Evolutionary conservation across 129 eudicot species (phyloP), one percentile per base, ranked within the genome.

Genomic region (Helichrysum umbraculigerum): DNA sequence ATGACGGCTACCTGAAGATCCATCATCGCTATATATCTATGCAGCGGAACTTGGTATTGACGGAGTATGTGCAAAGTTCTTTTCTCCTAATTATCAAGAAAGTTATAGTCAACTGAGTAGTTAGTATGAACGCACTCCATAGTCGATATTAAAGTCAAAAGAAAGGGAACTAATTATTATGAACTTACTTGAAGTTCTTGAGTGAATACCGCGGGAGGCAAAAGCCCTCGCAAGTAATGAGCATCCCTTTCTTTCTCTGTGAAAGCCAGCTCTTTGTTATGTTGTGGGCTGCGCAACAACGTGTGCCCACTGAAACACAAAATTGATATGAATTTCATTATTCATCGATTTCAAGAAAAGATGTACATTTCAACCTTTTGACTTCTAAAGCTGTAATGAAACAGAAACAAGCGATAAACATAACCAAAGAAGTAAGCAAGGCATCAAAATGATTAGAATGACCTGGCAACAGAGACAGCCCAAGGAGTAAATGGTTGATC

Each of bases 241-340:
- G 94, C 90, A 78, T 92, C 92, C 81, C 98, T 81, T 76, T 92
- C 98, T 80, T 83, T 86, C 32, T 87, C 90, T 0, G 83, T 84
- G 73, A 92, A 92, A 30, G 98, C 93, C 60, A 90, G 87, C 66
- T 96, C 98, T 81, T 92, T 92, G 88, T 92, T 92, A 81, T 89
- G 91, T 52, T 71, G 96, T 20, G 96, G 98, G 68, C 90, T 88
- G 16, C 96, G 87, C 82, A 92, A 76, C 82, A 92, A 81, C 17
- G 83, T 69, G 76, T 84, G 80, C 32, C 96, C 98, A 78, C 96
- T 92, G 96, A 84, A 72, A 85, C 75, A 74, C 67, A 72, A 66
- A 29, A 59, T 25, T 73, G 6, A 39, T 56, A 64, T 16, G 59
- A 25, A 72, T 52, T 71, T 34, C 7, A 34, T 35, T 64, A 33